A percentile compares a stretch with the other conserved stretches of the same genome.
Evolutionary conservation across 2,329 filamentous ascomycete species (phyloP).

Genomic region (Stemphylium beticola): DNA sequence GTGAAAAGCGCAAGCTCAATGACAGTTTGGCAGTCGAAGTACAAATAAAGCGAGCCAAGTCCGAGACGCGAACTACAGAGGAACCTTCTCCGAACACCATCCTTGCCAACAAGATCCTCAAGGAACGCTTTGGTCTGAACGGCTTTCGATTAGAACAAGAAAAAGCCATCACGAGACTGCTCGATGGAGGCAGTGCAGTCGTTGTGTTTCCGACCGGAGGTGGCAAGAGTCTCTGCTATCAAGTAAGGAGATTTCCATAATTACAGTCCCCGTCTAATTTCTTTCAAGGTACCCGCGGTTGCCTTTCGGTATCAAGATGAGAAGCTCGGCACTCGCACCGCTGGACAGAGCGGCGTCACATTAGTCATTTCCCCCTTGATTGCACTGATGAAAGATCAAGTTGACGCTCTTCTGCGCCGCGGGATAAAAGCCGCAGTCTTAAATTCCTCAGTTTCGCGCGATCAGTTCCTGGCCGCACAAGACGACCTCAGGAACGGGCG

Average conservation of each 20-base stretch:
- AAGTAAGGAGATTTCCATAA: no score
- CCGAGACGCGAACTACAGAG: background rate
- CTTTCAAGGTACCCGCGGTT: slow-evolving; percentile 49
- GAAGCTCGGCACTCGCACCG: slow-evolving; percentile 43
- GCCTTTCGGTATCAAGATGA: slow-evolving; percentile 51
- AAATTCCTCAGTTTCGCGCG: slow-evolving; percentile 65
- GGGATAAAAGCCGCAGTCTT: slow-evolving; percentile 81
- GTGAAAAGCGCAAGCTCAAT: slow-evolving; percentile 12
- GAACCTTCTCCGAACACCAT: slow-evolving; percentile 24
- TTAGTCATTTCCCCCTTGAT: slow-evolving; percentile 90
- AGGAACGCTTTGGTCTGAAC: slow-evolving; percentile 50
- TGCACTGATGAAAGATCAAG: slow-evolving; percentile 96
- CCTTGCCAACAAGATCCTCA: slow-evolving; percentile 46
- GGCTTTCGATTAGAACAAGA: slow-evolving; percentile 56
- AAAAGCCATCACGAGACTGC: slow-evolving; percentile 51
- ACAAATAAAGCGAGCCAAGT: slow-evolving; percentile 5
- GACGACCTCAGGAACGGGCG: slow-evolving; percentile 67
- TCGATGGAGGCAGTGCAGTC: slow-evolving; percentile 53
- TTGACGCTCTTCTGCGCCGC: slow-evolving; percentile 72
- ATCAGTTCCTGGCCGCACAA: slow-evolving; percentile 67
- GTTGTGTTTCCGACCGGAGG: slow-evolving; percentile 84
- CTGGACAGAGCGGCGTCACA: slow-evolving; percentile 78
- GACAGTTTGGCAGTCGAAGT: background rate
- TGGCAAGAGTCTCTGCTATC: slow-evolving; percentile 95
- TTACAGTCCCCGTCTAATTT: no score